Conservation (phyloP, 257 asterid species). For the Catharanthus roseus region DNA sequence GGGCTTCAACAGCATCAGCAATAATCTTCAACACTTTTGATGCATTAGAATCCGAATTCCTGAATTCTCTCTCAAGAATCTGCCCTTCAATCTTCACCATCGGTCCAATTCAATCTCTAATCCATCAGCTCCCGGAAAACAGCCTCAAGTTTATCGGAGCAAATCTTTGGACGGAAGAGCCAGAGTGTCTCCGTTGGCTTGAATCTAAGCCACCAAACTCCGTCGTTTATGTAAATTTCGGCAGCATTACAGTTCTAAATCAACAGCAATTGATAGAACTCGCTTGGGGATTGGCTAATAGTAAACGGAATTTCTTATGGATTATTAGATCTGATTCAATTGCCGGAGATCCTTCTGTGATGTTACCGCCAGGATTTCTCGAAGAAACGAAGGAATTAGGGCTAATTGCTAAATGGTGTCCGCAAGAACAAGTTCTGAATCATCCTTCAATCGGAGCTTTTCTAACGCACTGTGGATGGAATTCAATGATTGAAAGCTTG, state of each 20-base stretch:
- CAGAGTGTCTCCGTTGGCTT: constrained; percentile 36
- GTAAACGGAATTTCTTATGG: constrained; percentile 37
- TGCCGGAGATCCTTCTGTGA: constrained; percentile 14
- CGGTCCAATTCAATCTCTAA: constrained; percentile 35
- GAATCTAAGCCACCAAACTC: constrained; percentile 22
- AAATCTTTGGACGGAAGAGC: constrained; percentile 37
- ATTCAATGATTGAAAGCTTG: constrained; percentile 36
- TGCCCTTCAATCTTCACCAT: constrained; percentile 38
- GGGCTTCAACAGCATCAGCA: constrained; percentile 32
- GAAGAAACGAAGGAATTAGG: constrained; percentile 27
- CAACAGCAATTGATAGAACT: constrained; percentile 21
- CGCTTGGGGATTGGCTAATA: constrained; percentile 39
- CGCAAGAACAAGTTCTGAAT: constrained; percentile 34
- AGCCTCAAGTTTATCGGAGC: constrained; percentile 15
- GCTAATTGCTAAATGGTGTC: constrained; percentile 32
- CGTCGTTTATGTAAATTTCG: constrained; percentile 40
- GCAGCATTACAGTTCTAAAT: constrained; percentile 35
- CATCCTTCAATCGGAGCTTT: constrained; percentile 35
- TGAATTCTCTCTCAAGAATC: constrained; percentile 20
- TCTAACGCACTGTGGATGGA: constrained; percentile 49
- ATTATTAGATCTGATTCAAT: constrained; percentile 33
- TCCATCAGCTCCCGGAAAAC: constrained; percentile 17
- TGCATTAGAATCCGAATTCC: constrained; percentile 24
- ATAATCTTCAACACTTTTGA: constrained; percentile 35
- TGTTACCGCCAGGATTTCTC: constrained; percentile 20